Conservation (phyloP, 306 rosid genomes). For the Rosa chinensis region DNA sequence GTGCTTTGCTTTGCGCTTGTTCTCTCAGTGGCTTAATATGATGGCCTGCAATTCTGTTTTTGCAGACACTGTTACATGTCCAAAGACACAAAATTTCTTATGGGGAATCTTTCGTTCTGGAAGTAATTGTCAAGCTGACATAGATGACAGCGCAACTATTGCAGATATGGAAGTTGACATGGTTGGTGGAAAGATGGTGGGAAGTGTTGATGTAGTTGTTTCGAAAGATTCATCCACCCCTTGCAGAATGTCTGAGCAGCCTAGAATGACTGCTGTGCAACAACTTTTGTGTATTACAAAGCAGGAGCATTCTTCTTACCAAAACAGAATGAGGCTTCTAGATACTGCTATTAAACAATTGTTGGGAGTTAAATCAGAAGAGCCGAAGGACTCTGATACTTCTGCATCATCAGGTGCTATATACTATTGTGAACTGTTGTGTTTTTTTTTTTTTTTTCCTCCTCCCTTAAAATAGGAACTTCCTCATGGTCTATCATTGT, state of each 20-base stretch:
- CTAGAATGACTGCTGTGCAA: background rate
- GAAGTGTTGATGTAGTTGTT: slow-evolving; percentile 32
- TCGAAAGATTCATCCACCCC: slow-evolving; percentile 13
- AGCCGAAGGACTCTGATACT: background rate
- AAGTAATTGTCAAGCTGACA: slow-evolving; percentile 14
- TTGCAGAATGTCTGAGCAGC: background rate
- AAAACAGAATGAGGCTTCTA: background rate
- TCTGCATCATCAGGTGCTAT: background rate
- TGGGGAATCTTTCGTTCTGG: slow-evolving; percentile 59
- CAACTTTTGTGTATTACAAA: background rate
- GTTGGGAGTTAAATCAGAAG: background rate
- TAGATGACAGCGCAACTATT: background rate
- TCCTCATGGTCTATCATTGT: background rate
- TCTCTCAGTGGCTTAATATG: background rate
- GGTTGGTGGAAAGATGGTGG: slow-evolving; percentile 46
- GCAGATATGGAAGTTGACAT: slow-evolving; percentile 56
- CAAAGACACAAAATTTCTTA: slow-evolving; percentile 35
- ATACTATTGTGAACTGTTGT: background rate
- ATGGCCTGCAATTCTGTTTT: slow-evolving; percentile 18
- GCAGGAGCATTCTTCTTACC: background rate
- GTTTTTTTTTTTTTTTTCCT: background rate
- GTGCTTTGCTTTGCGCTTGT: background rate
- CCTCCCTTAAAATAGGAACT: background rate
- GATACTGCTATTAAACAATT: background rate
- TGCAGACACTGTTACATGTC: slow-evolving; percentile 35